A percentile compares a stretch with the other conserved stretches of the same genome.
Evolutionary conservation across 2,329 filamentous ascomycete genomes (phyloP).

Genomic region (Orbilia oligospora): DNA sequence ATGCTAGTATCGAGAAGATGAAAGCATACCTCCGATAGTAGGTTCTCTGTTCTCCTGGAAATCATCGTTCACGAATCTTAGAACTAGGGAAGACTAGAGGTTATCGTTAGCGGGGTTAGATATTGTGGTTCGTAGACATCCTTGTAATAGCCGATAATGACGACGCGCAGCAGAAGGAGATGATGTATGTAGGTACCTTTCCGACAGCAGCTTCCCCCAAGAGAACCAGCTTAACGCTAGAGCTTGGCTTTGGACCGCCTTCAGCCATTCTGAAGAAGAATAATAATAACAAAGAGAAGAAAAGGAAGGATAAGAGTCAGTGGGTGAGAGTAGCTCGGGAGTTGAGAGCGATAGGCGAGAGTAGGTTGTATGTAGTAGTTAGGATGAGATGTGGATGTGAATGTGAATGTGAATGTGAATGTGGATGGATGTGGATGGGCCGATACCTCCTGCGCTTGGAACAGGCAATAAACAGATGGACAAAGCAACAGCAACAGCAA

Average conservation of each 20-base stretch:
- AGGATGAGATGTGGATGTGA: conserved; percentile 15
- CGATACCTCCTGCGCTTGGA: no score
- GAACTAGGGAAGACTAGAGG: conserved; percentile 88
- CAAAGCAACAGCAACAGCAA: neutral
- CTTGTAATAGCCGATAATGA: conserved; percentile 54
- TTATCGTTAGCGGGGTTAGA: conserved; percentile 37
- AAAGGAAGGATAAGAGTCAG: neutral
- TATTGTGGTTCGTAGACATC: conserved; percentile 59
- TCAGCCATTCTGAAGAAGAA: conserved; percentile 71
- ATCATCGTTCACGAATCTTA: conserved; percentile 99
- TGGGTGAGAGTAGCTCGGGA: conserved; percentile 24
- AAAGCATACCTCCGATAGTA: conserved; percentile 88
- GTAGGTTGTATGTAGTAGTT: conserved; percentile 8
- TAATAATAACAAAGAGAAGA: neutral
- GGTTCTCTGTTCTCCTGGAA: conserved; percentile 99
- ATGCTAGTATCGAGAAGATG: conserved; percentile 33
- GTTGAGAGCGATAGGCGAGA: conserved; percentile 18
- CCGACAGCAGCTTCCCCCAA: conserved; percentile 97
- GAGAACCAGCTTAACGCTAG: conserved; percentile 99
- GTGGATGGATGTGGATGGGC: neutral
- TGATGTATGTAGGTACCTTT: conserved; percentile 81
- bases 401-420: neutral
- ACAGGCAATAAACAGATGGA: neutral
- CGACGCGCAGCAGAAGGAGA: conserved; percentile 26
- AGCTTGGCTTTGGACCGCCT: conserved; percentile 87